Base-by-base conservation (phyloP, 768 basidiomycete genomes). In the Asterophora parasitica region DNA sequence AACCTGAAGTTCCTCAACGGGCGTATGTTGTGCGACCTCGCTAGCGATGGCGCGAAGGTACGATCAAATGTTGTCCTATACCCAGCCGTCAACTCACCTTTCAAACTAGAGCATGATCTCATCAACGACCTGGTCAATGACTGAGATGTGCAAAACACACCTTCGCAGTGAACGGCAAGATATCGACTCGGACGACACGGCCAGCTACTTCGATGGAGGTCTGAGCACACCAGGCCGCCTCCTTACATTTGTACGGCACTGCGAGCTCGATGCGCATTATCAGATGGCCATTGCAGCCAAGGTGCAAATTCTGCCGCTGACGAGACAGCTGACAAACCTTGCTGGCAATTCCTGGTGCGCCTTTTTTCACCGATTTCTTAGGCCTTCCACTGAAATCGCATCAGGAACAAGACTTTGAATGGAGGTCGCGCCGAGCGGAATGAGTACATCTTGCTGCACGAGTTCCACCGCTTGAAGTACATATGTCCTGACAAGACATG, bases 351-450 rank as follows among this genome's bases (percentile, higher is more conserved):
- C 92, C 16, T 99, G 96, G 96, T 93, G 61, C 53, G 81, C 65
- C 17, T 5, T 11, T 35, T 12, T 10, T 3, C 3, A 19, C 11
- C 23, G 20, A 28, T 1, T 30, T 26, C 23, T 28, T 10, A 26
- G 13, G 27, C 35, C 9, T 15, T 44, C 43, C 7, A 27, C 10
- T 46, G n/a, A 48, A 44, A 37, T 16, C 37, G 2, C 28, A 30
- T 43, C 58, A 97, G 94, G 94, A 97, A 94, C 68, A 92, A 94
- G 60, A 98, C 96, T 0, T 66, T 99, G 37, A 97, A 92, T 55
- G 95, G 95, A 53, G 96, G 94, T 57, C 92, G 96, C 45, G 96
- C 96, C 0, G 96, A 98, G 60, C 91, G 96, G 20, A 99, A 98
- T 65, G 96, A 98, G 66, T 99, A 94, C 73, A 97, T 99, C 79